A percentile compares a stretch with the other conserved stretches of the same genome.
Evolutionary conservation across 129 eudicot genomes (phyloP).

Genomic region (Dittrichia graveolens): DNA sequence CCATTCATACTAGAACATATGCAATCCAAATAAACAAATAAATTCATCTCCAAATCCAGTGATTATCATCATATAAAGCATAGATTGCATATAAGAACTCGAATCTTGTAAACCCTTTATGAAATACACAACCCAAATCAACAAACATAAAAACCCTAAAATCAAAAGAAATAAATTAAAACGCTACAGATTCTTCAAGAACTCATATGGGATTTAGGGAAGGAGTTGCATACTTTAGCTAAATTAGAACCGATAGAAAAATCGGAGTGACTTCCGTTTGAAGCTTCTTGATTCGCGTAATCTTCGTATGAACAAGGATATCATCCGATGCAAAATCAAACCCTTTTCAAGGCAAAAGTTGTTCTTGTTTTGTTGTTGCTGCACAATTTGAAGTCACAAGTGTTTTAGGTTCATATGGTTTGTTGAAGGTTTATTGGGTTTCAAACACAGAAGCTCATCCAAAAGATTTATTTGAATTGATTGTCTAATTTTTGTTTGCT

Average conservation of each 20-base stretch:
- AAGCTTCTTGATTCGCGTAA: conserved; percentile 55
- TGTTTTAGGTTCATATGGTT: too few relatives aligned
- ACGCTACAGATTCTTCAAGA: not conserved
- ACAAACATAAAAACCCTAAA: conserved; percentile 5
- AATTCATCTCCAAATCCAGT: not conserved
- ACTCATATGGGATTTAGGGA: not conserved
- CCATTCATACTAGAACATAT: too few relatives aligned
- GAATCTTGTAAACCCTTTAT: not conserved
- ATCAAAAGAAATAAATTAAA: not conserved
- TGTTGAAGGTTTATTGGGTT: too few relatives aligned
- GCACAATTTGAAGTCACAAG: too few relatives aligned
- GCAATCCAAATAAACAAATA: not conserved
- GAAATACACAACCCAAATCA: conserved; percentile 10
- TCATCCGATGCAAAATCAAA: conserved; percentile 90
- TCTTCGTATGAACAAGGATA: conserved; percentile 91
- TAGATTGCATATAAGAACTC: not conserved
- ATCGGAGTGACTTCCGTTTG: conserved; percentile 67
- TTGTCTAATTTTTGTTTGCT: too few relatives aligned
- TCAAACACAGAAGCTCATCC: too few relatives aligned
- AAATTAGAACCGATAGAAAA: conserved; percentile 46
- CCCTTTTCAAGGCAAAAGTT: conserved; percentile 70
- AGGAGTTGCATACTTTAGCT: conserved; percentile 47
- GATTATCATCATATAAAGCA: not conserved
- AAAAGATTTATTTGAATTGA: too few relatives aligned
- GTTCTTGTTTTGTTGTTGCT: too few relatives aligned